Percentiles rank a stretch among this genome's conserved stretches.
Conservation (phyloP, 2,329 filamentous ascomycete genomes). For the Fusarium pininemorale region DNA sequence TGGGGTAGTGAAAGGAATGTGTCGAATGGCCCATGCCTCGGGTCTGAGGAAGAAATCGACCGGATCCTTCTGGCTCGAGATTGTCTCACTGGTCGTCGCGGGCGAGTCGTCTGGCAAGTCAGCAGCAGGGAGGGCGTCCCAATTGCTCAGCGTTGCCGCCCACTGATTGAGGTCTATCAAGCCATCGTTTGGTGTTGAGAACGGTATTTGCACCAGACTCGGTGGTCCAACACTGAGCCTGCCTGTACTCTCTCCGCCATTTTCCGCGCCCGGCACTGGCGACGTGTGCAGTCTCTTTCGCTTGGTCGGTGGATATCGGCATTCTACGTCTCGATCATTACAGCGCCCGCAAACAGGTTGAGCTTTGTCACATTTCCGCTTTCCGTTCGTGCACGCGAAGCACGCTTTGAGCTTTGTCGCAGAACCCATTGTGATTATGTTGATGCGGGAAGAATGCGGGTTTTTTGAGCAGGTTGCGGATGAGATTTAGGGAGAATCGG, state of each 20-base stretch:
- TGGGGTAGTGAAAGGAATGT: not conserved
- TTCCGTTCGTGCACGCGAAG: not conserved
- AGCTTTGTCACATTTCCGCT: constrained; percentile 8
- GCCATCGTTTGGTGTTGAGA: not conserved
- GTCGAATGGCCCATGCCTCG: not conserved
- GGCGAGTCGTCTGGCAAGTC: not conserved
- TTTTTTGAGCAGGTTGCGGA: not conserved
- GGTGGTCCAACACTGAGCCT: not conserved
- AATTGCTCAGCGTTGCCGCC: not conserved
- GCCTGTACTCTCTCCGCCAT: not conserved
- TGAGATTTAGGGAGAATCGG: not conserved
- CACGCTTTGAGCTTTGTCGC: not conserved
- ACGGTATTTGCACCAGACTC: not conserved
- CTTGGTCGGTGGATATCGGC: not conserved
- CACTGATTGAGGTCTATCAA: not conserved
- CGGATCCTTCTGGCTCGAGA: not conserved
- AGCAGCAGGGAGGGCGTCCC: not conserved
- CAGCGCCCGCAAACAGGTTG: constrained; percentile 4
- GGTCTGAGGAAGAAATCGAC: not conserved
- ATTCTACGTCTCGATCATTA: constrained; percentile 3
- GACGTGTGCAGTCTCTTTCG: not conserved
- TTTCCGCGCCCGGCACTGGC: not conserved
- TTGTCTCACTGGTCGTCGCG: not conserved
- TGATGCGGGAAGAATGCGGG: not conserved
- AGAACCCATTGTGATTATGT: not conserved